Evolutionary conservation across 148 eudicot species (phyloP).

Genomic region (Silene conica): DNA sequence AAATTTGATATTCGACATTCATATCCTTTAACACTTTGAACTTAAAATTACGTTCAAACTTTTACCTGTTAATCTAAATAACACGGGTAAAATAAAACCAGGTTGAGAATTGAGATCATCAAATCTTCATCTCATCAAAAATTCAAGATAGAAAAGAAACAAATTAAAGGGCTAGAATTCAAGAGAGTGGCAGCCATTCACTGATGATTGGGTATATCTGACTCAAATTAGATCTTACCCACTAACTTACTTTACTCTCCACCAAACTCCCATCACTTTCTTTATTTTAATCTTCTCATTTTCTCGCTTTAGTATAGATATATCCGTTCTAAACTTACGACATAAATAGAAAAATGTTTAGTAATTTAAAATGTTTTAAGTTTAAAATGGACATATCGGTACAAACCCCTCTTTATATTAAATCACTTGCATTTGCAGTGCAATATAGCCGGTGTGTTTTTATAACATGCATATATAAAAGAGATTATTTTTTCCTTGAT

Average conservation of each 20-base stretch:
- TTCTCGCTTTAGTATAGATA: too few species aligned
- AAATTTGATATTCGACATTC: too few species aligned
- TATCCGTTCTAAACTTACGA: too few species aligned
- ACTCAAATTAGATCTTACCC: slow-evolving; percentile 34
- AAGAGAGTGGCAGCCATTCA: slow-evolving; percentile 26
- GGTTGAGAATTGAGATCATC: neutral
- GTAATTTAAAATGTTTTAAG: too few species aligned
- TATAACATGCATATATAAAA: too few species aligned
- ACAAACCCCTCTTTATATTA: too few species aligned
- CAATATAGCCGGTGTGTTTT: too few species aligned
- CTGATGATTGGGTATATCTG: slow-evolving; percentile 41
- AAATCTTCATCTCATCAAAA: neutral
- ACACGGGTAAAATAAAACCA: too few species aligned
- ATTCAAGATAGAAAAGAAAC: neutral
- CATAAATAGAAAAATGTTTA: too few species aligned
- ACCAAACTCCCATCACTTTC: slow-evolving; percentile 22
- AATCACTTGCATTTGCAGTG: too few species aligned
- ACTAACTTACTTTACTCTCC: slow-evolving; percentile 35
- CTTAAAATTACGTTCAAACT: neutral
- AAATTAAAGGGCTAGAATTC: neutral
- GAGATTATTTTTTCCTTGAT: neutral
- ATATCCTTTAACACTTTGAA: too few species aligned
- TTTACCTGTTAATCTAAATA: neutral
- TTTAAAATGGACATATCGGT: too few species aligned
- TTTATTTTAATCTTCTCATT: neutral